Percentiles rank a stretch among this genome's conserved stretches.
Conservation (phyloP, 2,329 filamentous ascomycete species). For the Ophiostoma quercus region DNA sequence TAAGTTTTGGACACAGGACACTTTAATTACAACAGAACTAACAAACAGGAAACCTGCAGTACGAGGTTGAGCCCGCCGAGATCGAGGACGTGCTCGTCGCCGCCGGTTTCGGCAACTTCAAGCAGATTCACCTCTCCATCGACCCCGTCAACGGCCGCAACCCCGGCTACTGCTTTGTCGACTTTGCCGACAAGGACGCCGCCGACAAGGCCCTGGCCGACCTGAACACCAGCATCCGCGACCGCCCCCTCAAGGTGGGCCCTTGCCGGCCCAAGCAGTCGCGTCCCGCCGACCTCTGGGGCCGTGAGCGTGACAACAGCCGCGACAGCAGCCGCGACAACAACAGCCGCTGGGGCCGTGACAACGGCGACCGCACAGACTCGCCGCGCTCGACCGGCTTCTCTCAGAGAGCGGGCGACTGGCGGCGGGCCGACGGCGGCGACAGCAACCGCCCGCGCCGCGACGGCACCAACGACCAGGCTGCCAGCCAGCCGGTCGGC, state of each 20-base stretch:
- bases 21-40: background rate
- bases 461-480: background rate
- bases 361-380: background rate
- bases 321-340: background rate
- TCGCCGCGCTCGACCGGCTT: background rate
- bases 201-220: slow-evolving; percentile 46
- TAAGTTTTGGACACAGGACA: background rate
- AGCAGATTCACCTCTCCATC: slow-evolving; percentile 62
- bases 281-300: background rate
- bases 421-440: background rate
- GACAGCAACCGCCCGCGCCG: background rate
- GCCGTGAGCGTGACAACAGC: slow-evolving; percentile 25
- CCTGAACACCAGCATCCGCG: slow-evolving; percentile 41
- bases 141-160: slow-evolving; percentile 64
- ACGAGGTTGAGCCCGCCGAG: background rate
- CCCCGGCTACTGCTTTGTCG: slow-evolving; percentile 70
- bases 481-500: slow-evolving; percentile 28
- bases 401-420: background rate
- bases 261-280: slow-evolving; percentile 54
- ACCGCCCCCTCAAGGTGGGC: slow-evolving; percentile 58
- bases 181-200: slow-evolving; percentile 53
- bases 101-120: slow-evolving; percentile 36
- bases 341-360: background rate
- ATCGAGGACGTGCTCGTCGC: slow-evolving; percentile 31
- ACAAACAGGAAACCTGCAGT: background rate